Evolutionary conservation across 179 eudicot genomes (phyloP), one percentile per base, ranked within the genome.

Genomic region (Drosera spatulata): DNA sequence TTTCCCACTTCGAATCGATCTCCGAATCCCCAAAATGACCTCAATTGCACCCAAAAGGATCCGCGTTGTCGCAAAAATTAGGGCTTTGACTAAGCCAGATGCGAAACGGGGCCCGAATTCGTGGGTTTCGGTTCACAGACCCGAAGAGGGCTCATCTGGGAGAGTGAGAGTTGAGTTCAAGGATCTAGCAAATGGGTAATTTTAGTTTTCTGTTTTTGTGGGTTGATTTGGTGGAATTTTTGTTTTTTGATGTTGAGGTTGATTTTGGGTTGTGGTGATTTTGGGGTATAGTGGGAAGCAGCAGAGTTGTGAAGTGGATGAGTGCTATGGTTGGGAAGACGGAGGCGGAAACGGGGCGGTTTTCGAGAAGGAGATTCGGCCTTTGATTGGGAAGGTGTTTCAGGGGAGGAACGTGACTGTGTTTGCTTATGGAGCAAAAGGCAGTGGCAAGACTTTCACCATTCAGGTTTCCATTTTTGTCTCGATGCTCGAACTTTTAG

Each of bases 371-470:
- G 99, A 93, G 66, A 44, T 93, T 14, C 68, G 81, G 63, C 93
- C 83, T 60, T 45, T 84, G 71, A 66, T 93, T 64, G 57, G 82
- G 41, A 75, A 71, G 48, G 75, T 82, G 45, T 72, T 84, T 62
- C 70, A 72, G 67, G 96, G 95, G 42, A 79, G 69, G 67, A 79
- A 81, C 53, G 68, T 68, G 45, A 69, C 95, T 0, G 63, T 93
- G 59, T 78, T 93, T 61, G 90, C 88, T 13, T 85, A 75, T 56
- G 96, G 99, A 65, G 86, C 95, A 39, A 85, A 77, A 72, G 84
- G 82, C 46, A 86, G 95, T 65, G 99, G 99, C 61, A 93, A 93
- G 69, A 86, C 96, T 41, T 75, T 61, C 78, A 82, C 85, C n/a
- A 62, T 93, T 46, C 93, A 81, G 85, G 99, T 93, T 39, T 51